Percentiles rank a stretch among this genome's conserved stretches.
Conservation (phyloP, 202 grass and related monocot genomes). For the Bolboschoenoplectus hybrid region DNA sequence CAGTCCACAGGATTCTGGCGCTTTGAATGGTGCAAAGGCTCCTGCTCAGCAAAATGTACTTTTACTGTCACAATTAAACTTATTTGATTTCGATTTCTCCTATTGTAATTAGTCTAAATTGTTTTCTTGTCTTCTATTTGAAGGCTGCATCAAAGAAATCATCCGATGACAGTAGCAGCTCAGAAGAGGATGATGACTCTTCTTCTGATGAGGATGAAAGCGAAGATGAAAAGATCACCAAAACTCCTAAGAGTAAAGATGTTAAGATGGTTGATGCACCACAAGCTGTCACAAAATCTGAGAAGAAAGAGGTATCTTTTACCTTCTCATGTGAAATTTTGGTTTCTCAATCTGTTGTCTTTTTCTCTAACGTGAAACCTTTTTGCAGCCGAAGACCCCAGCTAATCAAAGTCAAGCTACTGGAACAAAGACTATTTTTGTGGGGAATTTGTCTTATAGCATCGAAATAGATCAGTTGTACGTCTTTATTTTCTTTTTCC, state of each 20-base stretch:
- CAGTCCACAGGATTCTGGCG: conserved; percentile 45
- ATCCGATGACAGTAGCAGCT: conserved; percentile 37
- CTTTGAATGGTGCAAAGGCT: conserved; percentile 48
- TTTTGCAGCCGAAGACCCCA: conserved; percentile 74
- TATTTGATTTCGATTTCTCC: no score
- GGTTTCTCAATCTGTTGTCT: not conserved
- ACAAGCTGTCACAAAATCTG: conserved; percentile 33
- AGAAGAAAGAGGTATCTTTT: conserved; percentile 50
- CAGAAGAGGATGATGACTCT: conserved; percentile 47
- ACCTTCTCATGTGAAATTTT: conserved; percentile 26
- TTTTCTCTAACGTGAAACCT: conserved; percentile 29
- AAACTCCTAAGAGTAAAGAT: conserved; percentile 59
- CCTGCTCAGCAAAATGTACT: conserved; percentile 28
- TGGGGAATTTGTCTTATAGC: conserved; percentile 73
- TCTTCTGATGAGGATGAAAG: conserved; percentile 56
- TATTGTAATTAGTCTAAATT: no score
- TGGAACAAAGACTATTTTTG: conserved; percentile 76
- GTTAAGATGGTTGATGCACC: conserved; percentile 37
- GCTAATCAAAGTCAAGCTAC: conserved; percentile 48
- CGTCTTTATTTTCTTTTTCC: conserved; percentile 22
- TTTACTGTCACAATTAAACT: no score
- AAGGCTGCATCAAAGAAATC: conserved; percentile 30
- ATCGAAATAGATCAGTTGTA: conserved; percentile 57
- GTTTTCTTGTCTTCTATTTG: not conserved
- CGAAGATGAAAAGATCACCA: conserved; percentile 44